Evolutionary conservation across 495 filamentous ascomycete genomes (phyloP).

Genomic region (Clohesyomyces aquaticus): DNA sequence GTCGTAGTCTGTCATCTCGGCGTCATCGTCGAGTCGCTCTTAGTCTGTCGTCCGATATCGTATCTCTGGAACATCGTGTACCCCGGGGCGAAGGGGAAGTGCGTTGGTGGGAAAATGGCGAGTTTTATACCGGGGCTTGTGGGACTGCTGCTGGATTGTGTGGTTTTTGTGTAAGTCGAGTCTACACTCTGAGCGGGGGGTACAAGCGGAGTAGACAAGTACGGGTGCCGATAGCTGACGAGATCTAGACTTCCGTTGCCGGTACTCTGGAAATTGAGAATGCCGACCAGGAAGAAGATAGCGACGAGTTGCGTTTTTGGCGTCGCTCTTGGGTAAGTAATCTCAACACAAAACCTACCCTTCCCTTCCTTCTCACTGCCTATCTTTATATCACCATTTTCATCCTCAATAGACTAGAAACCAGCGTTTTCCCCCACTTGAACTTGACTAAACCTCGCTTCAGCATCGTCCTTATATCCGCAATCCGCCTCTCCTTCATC

Average conservation of each 20-base stretch:
- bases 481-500: neutral
- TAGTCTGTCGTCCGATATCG: neutral
- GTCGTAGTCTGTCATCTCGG: neutral
- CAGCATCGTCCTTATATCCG: neutral
- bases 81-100: neutral
- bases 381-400: neutral
- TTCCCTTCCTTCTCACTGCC: neutral
- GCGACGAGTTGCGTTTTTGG: slow-evolving; percentile 4
- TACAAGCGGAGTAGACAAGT: neutral
- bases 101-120: neutral
- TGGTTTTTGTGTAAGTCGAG: neutral
- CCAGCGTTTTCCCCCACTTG: too few species aligned
- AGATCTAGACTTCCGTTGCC: neutral
- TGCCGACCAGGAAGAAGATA: slow-evolving; percentile 8
- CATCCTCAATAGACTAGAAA: too few species aligned
- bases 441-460: too few species aligned
- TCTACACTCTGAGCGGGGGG: neutral
- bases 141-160: neutral
- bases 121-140: neutral
- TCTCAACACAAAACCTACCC: neutral
- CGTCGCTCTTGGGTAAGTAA: slow-evolving; percentile 6
- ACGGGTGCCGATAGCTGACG: neutral
- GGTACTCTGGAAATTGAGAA: slow-evolving; percentile 3
- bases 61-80: neutral
- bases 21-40: neutral